These are phyloP conservation scores for Coemansia sp. DNA, from an alignment of 192 early-diverging fungal species.

Conservation along the genomic window DNA sequence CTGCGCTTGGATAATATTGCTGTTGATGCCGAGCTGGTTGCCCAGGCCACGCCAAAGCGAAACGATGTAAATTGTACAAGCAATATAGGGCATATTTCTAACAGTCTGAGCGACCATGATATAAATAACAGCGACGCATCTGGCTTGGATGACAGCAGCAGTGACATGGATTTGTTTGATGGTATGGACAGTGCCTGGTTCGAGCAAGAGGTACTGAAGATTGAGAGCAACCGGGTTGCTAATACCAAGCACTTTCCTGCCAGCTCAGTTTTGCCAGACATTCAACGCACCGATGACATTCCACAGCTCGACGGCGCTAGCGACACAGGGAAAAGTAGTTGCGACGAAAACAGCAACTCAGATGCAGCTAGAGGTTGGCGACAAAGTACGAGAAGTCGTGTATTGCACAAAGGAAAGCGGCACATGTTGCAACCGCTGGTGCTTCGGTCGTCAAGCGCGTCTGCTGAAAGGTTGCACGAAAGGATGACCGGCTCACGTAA, in stretches of 20 bases:
- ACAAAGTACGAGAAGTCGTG: not conserved
- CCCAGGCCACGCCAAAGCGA: not conserved
- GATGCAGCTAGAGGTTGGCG: not conserved
- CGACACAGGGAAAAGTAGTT: not conserved
- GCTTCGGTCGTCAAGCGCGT: not conserved
- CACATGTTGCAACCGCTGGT: constrained; percentile 5
- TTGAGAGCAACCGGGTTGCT: not conserved
- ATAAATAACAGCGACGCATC: not conserved
- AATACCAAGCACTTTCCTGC: too few species aligned
- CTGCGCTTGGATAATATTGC: not conserved
- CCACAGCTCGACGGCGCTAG: constrained; percentile 17
- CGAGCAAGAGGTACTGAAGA: constrained; percentile 8
- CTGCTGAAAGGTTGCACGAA: not conserved
- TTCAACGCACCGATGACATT: not conserved
- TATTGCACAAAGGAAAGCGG: not conserved
- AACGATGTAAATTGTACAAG: not conserved
- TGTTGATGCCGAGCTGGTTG: not conserved
- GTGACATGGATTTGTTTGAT: not conserved
- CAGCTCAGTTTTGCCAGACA: too few species aligned
- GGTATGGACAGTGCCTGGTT: constrained; percentile 10
- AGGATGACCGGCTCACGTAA: not conserved
- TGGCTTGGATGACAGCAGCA: not conserved
- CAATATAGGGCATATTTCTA: not conserved
- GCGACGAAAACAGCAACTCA: not conserved
- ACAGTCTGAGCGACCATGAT: not conserved